Evolutionary conservation across 345 rosid genomes (phyloP), one percentile per base, ranked within the genome.

Genomic region (Linum trigynum): DNA sequence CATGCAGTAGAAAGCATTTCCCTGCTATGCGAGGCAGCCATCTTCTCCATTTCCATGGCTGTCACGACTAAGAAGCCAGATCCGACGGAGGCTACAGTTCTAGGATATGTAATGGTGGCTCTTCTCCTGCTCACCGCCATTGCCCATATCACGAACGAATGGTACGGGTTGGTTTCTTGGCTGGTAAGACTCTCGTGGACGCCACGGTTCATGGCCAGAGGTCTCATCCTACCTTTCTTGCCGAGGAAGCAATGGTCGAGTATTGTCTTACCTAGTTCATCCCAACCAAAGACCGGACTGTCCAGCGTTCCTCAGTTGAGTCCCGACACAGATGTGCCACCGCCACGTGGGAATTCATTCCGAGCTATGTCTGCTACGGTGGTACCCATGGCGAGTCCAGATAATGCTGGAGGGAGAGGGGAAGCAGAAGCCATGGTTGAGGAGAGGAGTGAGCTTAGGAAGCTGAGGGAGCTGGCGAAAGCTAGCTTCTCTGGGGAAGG

Each of bases 171-270:
- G 62, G 73, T 73, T 59, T 70, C 71, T 48, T 71, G 61, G 72
- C 70, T 80, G 16, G 57, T 74, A 45, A 65, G 70, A 41, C 67
- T 80, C 38, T 76, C 82, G 51, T 59, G 65, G 69, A 23, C 84
- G 14, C 60, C 78, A 66, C 78, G 66, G 65, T 59, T 70, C 61
- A 82, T 65, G 38, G 79, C 77, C 14, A 78, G 73, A 69, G 84
- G 86, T 53, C 74, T 83, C 50, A 69, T 83, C 55, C 56, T 80
- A 62, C 84, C 83, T 74, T 76, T 80, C 65, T 78, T 80, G 35
- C 84, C 86, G 37, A 74, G 70, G 50, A 74, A 64, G 63, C 70
- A 72, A 38, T 80, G 84, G 86, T 59, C 82, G 32, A 68, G 75
- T 68, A 61, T 75, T 14, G 45, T 75, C 35, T 39, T 73, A 10